Percentiles rank a stretch among this genome's conserved stretches.
phyloP scores from a whole-genome alignment of 176 grass and related monocot species.

The Elymus sibiricus region DNA sequence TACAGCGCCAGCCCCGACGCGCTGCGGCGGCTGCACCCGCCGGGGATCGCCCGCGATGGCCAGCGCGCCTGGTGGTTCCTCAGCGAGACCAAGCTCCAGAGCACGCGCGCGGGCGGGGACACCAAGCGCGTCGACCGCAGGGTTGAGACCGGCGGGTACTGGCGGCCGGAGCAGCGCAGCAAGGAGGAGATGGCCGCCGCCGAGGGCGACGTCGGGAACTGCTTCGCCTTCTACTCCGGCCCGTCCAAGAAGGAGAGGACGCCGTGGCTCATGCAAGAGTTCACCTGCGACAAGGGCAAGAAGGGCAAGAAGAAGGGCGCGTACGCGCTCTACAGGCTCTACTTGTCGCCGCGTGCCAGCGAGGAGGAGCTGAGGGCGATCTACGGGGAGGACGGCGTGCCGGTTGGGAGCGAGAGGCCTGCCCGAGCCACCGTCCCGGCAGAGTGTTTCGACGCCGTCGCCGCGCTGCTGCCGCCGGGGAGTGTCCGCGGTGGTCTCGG shows the following conservation, averaged over 20 bases:
- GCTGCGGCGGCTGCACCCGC: background rate
- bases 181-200: background rate
- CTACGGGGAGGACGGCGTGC: background rate
- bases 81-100: background rate
- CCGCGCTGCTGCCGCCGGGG: background rate
- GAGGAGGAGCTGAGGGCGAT: background rate
- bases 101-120: too few species aligned
- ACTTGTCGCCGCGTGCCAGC: conserved; percentile 19
- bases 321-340: conserved; percentile 12
- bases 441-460: background rate
- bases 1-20: conserved; percentile 3
- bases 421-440: background rate
- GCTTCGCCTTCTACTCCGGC: conserved; percentile 6
- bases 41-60: background rate
- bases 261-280: conserved; percentile 31
- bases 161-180: background rate
- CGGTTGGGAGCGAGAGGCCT: background rate
- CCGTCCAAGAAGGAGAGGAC: background rate
- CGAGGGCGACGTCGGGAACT: background rate
- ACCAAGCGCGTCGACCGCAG: too few species aligned
- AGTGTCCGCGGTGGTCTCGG: background rate
- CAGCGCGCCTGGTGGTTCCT: conserved; percentile 9
- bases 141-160: background rate
- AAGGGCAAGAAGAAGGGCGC: background rate
- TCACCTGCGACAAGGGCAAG: background rate